Base-by-base conservation (phyloP, 768 basidiomycete genomes). In the Termitomyces sp. region DNA sequence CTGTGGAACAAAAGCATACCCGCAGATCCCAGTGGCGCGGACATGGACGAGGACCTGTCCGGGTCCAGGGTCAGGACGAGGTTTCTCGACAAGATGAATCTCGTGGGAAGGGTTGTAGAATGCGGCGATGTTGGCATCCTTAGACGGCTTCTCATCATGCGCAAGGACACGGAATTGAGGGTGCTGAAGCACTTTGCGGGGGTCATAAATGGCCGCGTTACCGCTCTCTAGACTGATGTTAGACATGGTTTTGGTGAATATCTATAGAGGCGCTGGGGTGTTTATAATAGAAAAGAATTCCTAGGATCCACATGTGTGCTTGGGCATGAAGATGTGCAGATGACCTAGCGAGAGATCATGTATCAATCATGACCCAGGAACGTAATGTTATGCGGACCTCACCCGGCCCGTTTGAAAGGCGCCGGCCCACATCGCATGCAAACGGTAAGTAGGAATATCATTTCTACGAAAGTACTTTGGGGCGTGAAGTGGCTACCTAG, bases 21-120 rank as follows among this genome's bases (percentile, higher is more conserved):
- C 86, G 65, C 86, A 88, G 43, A 87, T 87, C 1, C 87, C 86
- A 14, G 85, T 88, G 9, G 86, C 83, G 48, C 83, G 79, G 44
- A 88, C 84, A 64, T 86, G 84, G 9, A 88, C 69, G 7, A 87
- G 74, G 32, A 88, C 86, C 63, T 88, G 85, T 4, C 86, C 87
- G 46, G 81, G 80, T 14, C 83, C 85, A 20, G 85, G 84, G 43
- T 76, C 82, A 1, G 79, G 79, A 47, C 77, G 75, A 6, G 85
- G 84, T 66, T 86, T 87, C 68, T 85, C 74, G n/a, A 87, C 85
- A 32, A 87, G 79, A 69, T 86, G 85, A 38, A 87, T 82, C 64
- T 85, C 83, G 61, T 85, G 82, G 3, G 72, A 71, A 2, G 82
- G 83, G 66, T 87, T 86, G 63, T 87, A 87, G 67, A 85, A 87